Evolutionary conservation across 2,329 filamentous ascomycete genomes (phyloP).

Genomic region (Trichocomaceae sp.): DNA sequence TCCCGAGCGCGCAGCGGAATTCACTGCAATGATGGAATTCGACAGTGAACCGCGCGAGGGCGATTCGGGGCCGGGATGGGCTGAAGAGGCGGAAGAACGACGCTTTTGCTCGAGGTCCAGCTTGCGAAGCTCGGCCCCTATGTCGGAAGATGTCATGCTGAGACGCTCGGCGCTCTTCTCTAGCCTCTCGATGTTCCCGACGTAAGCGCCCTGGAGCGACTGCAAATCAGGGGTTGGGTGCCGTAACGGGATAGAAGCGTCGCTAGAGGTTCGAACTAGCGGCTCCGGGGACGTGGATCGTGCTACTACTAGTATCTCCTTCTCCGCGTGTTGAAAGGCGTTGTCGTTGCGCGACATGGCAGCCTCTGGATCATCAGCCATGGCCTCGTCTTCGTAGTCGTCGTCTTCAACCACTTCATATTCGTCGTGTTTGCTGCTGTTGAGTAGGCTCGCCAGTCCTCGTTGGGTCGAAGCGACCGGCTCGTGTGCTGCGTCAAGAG

Average conservation of each 20-base stretch:
- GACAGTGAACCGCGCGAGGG: slow-evolving; percentile 32
- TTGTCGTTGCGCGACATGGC: too few species aligned
- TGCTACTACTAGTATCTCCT: too few species aligned
- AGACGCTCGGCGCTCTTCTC: slow-evolving; percentile 45
- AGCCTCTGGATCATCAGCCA: slow-evolving; percentile 14
- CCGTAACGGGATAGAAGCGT: slow-evolving; percentile 37
- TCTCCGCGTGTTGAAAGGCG: background rate
- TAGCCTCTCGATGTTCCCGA: slow-evolving; percentile 44
- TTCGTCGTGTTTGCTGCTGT: slow-evolving; percentile 14
- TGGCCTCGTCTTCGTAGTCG: slow-evolving; percentile 34
- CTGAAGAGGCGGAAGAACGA: slow-evolving; percentile 29
- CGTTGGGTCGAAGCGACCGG: slow-evolving; percentile 2
- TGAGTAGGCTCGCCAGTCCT: slow-evolving; percentile 2
- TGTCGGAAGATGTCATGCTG: slow-evolving; percentile 41
- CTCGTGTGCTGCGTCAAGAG: slow-evolving; percentile 7
- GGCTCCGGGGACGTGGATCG: slow-evolving; percentile 23
- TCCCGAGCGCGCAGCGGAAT: slow-evolving; percentile 30
- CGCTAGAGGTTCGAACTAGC: slow-evolving; percentile 34
- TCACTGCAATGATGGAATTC: slow-evolving; percentile 35
- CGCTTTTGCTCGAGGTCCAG: slow-evolving; percentile 41
- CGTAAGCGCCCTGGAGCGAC: slow-evolving; percentile 45
- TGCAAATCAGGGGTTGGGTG: slow-evolving; percentile 47
- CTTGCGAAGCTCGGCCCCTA: slow-evolving; percentile 40
- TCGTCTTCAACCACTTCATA: slow-evolving; percentile 45
- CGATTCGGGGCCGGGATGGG: slow-evolving; percentile 12